These are phyloP conservation scores for Ceratobasidium sp. DNA, from an alignment of 1,284 basidiomycete species.

Conservation along the genomic window DNA sequence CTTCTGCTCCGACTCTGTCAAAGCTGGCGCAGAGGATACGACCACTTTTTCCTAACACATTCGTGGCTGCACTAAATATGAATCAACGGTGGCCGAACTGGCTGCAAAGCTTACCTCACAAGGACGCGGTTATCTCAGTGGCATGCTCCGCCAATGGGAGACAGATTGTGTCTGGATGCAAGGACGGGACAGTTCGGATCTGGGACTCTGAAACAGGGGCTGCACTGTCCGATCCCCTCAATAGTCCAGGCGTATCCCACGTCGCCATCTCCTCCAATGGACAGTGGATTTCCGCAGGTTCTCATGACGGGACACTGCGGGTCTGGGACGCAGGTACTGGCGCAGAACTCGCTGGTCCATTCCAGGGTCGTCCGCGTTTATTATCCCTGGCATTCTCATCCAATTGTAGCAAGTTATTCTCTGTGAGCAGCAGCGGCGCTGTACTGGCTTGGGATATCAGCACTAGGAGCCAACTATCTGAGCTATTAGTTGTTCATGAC, in stretches of 20 bases:
- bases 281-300: slow-evolving; percentile 5
- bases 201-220: slow-evolving; percentile 12
- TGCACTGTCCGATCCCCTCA: neutral
- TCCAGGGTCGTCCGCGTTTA: neutral
- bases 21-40: neutral
- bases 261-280: slow-evolving; percentile 40
- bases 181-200: neutral
- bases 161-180: slow-evolving; percentile 1
- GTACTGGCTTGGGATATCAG: neutral
- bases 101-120: neutral
- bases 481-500: neutral
- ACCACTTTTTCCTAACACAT: neutral
- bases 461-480: neutral
- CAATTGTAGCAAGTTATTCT: neutral
- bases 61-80: neutral
- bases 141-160: neutral
- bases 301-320: slow-evolving; percentile 28
- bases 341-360: neutral
- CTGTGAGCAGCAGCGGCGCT: neutral
- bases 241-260: neutral
- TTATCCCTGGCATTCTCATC: slow-evolving; percentile 1
- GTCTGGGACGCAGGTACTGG: slow-evolving; percentile 30
- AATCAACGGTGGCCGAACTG: neutral
- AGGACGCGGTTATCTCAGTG: slow-evolving; percentile 26
- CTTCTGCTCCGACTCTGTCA: slow-evolving; percentile 11